Evolutionary conservation across 1,139 yeast species (phyloP).

Genomic region (Blastobotrys petasosporus): DNA sequence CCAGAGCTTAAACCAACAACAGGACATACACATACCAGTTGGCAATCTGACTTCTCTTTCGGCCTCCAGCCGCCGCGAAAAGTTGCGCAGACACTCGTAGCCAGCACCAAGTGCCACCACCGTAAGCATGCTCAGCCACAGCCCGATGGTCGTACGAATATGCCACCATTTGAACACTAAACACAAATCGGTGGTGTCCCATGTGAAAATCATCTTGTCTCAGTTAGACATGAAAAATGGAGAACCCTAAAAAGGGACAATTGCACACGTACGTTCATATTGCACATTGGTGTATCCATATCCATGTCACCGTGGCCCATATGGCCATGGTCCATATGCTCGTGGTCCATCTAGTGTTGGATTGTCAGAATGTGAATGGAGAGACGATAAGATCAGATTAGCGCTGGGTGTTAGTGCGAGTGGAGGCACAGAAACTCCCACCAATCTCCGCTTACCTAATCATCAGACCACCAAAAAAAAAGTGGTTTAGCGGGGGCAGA

Average conservation of each 20-base stretch:
- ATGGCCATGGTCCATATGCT: slow-evolving; percentile 26
- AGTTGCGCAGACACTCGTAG: slow-evolving; percentile 52
- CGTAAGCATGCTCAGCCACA: slow-evolving; percentile 47
- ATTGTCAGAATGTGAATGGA: too few species aligned
- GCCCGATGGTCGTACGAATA: slow-evolving; percentile 46
- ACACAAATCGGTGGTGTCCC: slow-evolving; percentile 71
- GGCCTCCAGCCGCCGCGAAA: slow-evolving; percentile 8
- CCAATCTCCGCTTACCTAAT: too few species aligned
- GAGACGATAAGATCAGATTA: too few species aligned
- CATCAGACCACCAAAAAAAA: too few species aligned
- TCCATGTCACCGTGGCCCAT: slow-evolving; percentile 24
- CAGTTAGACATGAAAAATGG: slow-evolving; percentile 7
- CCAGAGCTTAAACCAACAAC: neutral
- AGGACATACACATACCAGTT: slow-evolving; percentile 6
- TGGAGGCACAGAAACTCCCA: too few species aligned
- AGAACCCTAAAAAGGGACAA: neutral
- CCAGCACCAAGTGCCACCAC: slow-evolving; percentile 48
- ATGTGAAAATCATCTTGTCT: slow-evolving; percentile 64
- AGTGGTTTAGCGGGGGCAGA: too few species aligned
- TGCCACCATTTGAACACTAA: slow-evolving; percentile 79
- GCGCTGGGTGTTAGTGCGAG: too few species aligned
- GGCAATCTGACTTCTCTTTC: slow-evolving; percentile 1
- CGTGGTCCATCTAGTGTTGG: slow-evolving; percentile 29
- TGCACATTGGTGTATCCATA: slow-evolving; percentile 41
- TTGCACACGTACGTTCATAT: slow-evolving; percentile 42